These are phyloP conservation scores for Ramichloridium luteum DNA, from an alignment of 2,329 filamentous ascomycete species.

Conservation along the genomic window DNA sequence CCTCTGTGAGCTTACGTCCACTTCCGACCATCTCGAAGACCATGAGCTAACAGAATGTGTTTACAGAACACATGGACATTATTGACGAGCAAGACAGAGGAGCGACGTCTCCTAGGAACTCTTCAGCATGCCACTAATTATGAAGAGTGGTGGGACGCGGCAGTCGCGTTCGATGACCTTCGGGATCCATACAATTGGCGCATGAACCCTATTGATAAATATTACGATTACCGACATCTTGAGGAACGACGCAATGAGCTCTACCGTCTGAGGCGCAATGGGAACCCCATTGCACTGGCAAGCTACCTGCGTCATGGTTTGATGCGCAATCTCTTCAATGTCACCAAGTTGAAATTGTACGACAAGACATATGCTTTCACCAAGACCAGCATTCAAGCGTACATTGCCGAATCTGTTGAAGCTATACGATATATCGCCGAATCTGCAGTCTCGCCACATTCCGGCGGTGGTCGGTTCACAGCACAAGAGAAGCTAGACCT, in stretches of 20 bases:
- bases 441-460: conserved; percentile 41
- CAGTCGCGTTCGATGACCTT: conserved; percentile 10
- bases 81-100: conserved; percentile 4
- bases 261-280: conserved; percentile 7
- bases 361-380: conserved; percentile 82
- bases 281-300: conserved; percentile 46
- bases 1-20: background rate
- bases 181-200: conserved; percentile 11
- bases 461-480: conserved; percentile 34
- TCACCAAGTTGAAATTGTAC: conserved; percentile 69
- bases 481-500: conserved; percentile 75
- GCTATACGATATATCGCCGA: conserved; percentile 65
- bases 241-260: conserved; percentile 11
- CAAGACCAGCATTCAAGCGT: conserved; percentile 83
- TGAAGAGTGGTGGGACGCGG: conserved; percentile 11
- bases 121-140: conserved; percentile 10
- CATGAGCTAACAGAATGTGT: background rate
- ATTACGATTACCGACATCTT: conserved; percentile 12
- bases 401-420: conserved; percentile 70
- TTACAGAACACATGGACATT: conserved; percentile 3
- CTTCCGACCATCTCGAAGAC: background rate
- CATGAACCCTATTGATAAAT: conserved; percentile 12
- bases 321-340: conserved; percentile 78
- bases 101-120: conserved; percentile 7
- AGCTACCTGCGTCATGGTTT: conserved; percentile 67